Base-by-base conservation (phyloP, 495 filamentous ascomycete genomes). In the Trichocladium uniseriatum region DNA sequence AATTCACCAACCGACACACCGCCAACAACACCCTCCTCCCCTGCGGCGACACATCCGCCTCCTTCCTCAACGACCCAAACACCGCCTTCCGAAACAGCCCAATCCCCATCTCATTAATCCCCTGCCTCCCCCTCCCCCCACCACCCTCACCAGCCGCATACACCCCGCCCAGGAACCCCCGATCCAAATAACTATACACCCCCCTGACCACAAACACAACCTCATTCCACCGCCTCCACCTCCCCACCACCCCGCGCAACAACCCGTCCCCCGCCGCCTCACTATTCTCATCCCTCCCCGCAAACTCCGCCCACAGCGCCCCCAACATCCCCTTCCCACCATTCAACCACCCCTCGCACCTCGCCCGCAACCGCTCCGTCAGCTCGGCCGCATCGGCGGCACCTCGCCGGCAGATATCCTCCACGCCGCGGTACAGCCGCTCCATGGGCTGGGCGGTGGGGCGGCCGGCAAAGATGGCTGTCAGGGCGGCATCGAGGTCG, bases 171-270 rank as follows among this genome's bases (percentile, higher is more conserved):
- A 98, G 77, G 61, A 86, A 95, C 5, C 88, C 86, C 49, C 92
- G 80, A 59, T 98, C 91, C 46, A 98, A 73, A 54, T 89, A 96
- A 59, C 85, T 90, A 70, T 95, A 97, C 27, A 95, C 83, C 51
- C 81, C 88, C 47, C 87, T 77, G 43, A 98, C 74, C 16, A 78
- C 41, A 76, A 86, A 81, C 67, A 92, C 64, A 66, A 89, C 87
- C 48, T 72, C 65, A 53, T 80, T 82, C 92, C 92, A 98, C 45
- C 73, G 71, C 29, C 70, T 72, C 92, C 91, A 98, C 36, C 79
- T 72, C 24, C 71, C 71, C 40, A 86, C 68, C 20, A 91, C 80
- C 22, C 69, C 74, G 60, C 70, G 70, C 56, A 90, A 66, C 56
- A 83, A 70, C 22, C 86, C 71, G 51, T 81, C 39, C 40, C 21